Conservation (phyloP, 805 yeast genomes). For the Tetrapisispora taiwanensis region DNA sequence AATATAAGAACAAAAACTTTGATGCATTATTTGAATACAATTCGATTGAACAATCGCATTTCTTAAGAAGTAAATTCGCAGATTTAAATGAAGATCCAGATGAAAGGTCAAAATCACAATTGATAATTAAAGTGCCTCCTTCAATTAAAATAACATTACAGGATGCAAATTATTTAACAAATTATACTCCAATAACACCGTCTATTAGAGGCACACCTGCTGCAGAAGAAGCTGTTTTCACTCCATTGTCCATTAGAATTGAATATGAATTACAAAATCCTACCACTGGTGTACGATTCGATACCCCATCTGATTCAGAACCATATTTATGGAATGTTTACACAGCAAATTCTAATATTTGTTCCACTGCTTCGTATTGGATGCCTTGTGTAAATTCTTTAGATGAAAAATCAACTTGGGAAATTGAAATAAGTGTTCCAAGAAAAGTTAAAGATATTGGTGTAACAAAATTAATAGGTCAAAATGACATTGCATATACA, state of each 20-base stretch:
- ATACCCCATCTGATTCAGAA: slow-evolving; percentile 28
- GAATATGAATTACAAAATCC: slow-evolving; percentile 58
- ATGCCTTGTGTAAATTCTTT: slow-evolving; percentile 88
- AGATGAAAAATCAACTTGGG: slow-evolving; percentile 89
- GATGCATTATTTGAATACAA: slow-evolving; percentile 18
- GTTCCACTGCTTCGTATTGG: slow-evolving; percentile 89
- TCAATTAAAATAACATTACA: slow-evolving; percentile 48
- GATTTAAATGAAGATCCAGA: slow-evolving; percentile 24
- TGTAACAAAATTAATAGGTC: slow-evolving; percentile 27
- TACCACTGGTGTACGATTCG: slow-evolving; percentile 65
- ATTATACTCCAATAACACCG: slow-evolving; percentile 32
- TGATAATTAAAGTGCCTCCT: slow-evolving; percentile 25
- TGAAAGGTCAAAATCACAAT: slow-evolving; percentile 23
- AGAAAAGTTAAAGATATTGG: slow-evolving; percentile 66
- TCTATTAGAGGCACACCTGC: slow-evolving; percentile 33
- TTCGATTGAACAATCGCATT: slow-evolving; percentile 27
- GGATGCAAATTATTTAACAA: slow-evolving; percentile 33
- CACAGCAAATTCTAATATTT: slow-evolving; percentile 69
- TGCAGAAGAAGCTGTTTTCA: slow-evolving; percentile 43
- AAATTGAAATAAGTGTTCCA: slow-evolving; percentile 76
- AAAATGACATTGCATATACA: slow-evolving; percentile 7
- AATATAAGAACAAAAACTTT: slow-evolving; percentile 5
- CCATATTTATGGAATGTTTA: slow-evolving; percentile 69
- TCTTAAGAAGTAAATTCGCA: slow-evolving; percentile 24
- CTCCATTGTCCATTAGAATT: slow-evolving; percentile 64